These are phyloP conservation scores for Lepidium aucheri DNA, from an alignment of 345 rosid species.

Conservation along the genomic window DNA sequence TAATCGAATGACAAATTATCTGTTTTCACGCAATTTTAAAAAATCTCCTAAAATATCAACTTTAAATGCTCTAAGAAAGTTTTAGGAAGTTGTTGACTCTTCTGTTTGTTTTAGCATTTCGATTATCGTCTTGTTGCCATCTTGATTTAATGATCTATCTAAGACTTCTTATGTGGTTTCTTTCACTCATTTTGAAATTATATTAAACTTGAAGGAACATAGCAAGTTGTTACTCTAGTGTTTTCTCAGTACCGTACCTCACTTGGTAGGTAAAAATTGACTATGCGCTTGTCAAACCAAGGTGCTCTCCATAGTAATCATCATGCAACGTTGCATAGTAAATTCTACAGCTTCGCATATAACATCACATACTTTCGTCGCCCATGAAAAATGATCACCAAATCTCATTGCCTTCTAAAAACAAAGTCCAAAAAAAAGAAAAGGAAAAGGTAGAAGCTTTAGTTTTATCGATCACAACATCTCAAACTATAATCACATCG, in stretches of 20 bases:
- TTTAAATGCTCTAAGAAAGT: not conserved
- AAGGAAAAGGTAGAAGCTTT: not conserved
- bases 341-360: slow-evolving; percentile 41
- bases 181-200: not conserved
- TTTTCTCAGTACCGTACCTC: slow-evolving; percentile 45
- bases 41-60: not conserved
- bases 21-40: not conserved
- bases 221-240: not conserved
- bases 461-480: not conserved
- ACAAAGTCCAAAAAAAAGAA: too few species aligned
- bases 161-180: not conserved
- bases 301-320: slow-evolving; percentile 62
- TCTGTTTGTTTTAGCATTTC: not conserved
- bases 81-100: not conserved
- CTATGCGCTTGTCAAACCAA: slow-evolving; percentile 73
- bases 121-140: not conserved
- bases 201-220: not conserved
- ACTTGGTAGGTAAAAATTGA: slow-evolving; percentile 69
- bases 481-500: too few species aligned
- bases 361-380: slow-evolving; percentile 41
- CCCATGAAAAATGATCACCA: slow-evolving; percentile 81
- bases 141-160: too few species aligned
- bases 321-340: slow-evolving; percentile 35
- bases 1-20: not conserved
- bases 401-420: slow-evolving; percentile 88